phyloP scores from a whole-genome alignment of 768 basidiomycete species.

The Gloeostereum incarnatum region DNA sequence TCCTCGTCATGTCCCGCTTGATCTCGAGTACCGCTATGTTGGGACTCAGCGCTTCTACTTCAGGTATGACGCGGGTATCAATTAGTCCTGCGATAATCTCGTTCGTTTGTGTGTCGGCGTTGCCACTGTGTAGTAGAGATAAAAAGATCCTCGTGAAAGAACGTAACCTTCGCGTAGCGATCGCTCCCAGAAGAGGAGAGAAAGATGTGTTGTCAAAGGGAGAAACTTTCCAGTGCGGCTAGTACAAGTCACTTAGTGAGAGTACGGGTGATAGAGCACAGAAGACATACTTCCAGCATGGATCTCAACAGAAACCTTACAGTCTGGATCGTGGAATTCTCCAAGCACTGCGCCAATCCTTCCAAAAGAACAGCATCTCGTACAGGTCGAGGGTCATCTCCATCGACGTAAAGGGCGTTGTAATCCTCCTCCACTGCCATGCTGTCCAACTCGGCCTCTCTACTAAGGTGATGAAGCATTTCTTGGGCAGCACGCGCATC shows the following conservation, averaged over 20 bases:
- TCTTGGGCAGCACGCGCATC: constrained; percentile 29
- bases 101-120: constrained; percentile 13
- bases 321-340: constrained; percentile 31
- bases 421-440: constrained; percentile 42
- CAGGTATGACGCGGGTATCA: constrained; percentile 38
- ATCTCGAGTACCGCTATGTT: constrained; percentile 20
- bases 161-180: constrained; percentile 38
- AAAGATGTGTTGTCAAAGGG: constrained; percentile 18
- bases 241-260: constrained; percentile 3
- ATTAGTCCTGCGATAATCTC: constrained; percentile 25
- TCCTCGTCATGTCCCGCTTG: constrained; percentile 27
- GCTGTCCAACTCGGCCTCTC: constrained; percentile 39
- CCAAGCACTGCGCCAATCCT: constrained; percentile 40
- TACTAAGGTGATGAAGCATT: constrained; percentile 32
- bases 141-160: constrained; percentile 24
- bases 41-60: constrained; percentile 29
- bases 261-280: not conserved
- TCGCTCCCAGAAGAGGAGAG: constrained; percentile 35
- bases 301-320: constrained; percentile 36
- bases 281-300: constrained; percentile 32
- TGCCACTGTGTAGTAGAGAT: constrained; percentile 13
- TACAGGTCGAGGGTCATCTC: constrained; percentile 23
- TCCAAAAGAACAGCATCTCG: constrained; percentile 31
- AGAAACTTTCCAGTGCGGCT: constrained; percentile 44
- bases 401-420: constrained; percentile 25